Base-by-base conservation (phyloP, 495 filamentous ascomycete species). In the Pseudoneurospora amorphoporcata region DNA sequence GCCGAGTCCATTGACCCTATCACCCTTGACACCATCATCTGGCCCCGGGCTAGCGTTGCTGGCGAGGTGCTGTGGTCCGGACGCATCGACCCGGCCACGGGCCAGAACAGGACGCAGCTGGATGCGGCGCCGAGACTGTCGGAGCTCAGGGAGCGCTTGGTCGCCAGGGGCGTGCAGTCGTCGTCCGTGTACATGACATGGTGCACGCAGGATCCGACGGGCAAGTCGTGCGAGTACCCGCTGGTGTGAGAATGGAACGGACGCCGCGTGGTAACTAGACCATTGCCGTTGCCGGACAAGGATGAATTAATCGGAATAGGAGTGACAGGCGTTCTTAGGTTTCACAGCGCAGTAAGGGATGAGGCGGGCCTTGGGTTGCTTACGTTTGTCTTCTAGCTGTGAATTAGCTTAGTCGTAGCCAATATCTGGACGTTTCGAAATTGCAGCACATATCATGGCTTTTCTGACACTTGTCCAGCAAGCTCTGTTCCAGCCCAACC, bases 51-150 rank as follows among this genome's bases (percentile, higher is more conserved):
- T 1, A 85, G 83, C 71, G 92, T 90, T 8, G 91, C 89, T 0
- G 92, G 84, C 47, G 92, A 94, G 80, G 89, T 93, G 9, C 83
- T 94, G 39, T 95, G 92, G 92, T 89, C 86, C 39, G 92, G 91
- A 14, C 80, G 88, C 19, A 81, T 83, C 61, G 89, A 92, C 75
- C 39, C 43, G 14, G 85, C 83, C 0, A 71, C 80, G 17, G 91
- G 91, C 5, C 76, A 85, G 71, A 92, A 91, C 78, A 83, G 91
- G 70, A 90, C 86, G 65, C 89, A 91, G 80, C 74, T 90, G 16
- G 86, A 88, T 70, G 91, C 90, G 7, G 84, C 82, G 70, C 90
- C 88, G 40, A 83, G 92, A 69, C 79, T 95, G 76, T 84, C 83
- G 32, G 90, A 93, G 81, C 86, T 91, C 81, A 84, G 92, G 70